Evolutionary conservation across 2,329 filamentous ascomycete genomes (phyloP), one percentile per base, ranked within the genome.

Genomic region (Ascochyta viciae-villosae): DNA sequence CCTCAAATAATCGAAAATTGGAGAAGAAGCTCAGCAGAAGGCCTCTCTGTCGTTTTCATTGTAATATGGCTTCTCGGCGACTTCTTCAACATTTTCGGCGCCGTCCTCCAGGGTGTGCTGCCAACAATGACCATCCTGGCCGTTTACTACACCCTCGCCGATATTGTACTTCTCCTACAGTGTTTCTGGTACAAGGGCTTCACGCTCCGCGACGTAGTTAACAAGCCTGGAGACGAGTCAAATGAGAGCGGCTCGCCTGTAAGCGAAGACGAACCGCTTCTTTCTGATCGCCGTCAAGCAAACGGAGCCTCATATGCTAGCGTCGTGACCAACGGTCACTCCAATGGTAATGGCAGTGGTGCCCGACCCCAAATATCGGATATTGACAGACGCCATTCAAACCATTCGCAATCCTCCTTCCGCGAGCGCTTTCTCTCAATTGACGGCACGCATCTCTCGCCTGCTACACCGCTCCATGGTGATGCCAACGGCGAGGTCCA

Each of bases 1-100:
- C 95, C 95, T 2, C 95, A 99, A 68, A 97, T 99, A 67, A 89
- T 96, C 66, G 92, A 96, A 72, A 97, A 97, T 74, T 97, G 96
- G 79, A 88, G 88, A 61, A 86, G 92, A 52, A 81, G 86, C 63
- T 96, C 90, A 37, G 91, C 92, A 54, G 92, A 97, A 73, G 94
- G 92, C 2, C 83, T 98, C 1, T 96, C 91, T 0, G 85, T 97
- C 13, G 89, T 94, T 52, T 99, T 98, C 80, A 87, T 98, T 71
- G 88, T 96, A 57, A 86, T 96, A 68, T 99, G 95, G 95, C 84
- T 97, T 2, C 83, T 89, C 1, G 95, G 95, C 48, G 95, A 99
- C 87, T 88, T 97, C 63, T 97, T 96, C 82, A 98, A 98, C 74
- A 96, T 97, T 61, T 82, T 96, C 3, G 94, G 94, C n/a, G 91